These are phyloP conservation scores for Mortierella alpina DNA, from an alignment of 192 early-diverging fungal genomes.

Conservation along the genomic window DNA sequence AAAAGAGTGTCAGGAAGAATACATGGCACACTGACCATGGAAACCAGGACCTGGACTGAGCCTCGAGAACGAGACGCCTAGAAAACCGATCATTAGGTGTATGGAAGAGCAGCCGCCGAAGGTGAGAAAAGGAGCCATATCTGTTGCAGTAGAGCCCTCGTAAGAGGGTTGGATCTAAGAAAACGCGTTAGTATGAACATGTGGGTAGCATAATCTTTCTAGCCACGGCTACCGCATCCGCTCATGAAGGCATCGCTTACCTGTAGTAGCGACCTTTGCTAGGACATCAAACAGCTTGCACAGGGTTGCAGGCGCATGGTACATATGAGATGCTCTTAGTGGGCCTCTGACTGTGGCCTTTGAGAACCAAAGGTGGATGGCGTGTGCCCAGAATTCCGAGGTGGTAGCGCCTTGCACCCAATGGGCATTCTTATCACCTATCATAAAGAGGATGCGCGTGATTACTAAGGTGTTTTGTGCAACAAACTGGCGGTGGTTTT, in stretches of 20 bases:
- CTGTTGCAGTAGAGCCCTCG: neutral
- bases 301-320: neutral
- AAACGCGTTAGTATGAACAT: neutral
- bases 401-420: too few relatives aligned
- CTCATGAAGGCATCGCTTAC: neutral
- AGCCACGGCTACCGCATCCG: too few relatives aligned
- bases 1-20: constrained; percentile 12
- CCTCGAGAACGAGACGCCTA: neutral
- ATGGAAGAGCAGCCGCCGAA: neutral
- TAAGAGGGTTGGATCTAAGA: constrained; percentile 4
- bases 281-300: neutral
- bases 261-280: neutral
- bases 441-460: too few relatives aligned
- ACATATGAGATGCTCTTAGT: neutral
- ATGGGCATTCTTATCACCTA: too few relatives aligned
- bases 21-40: constrained; percentile 20
- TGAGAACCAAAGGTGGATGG: too few relatives aligned
- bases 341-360: too few relatives aligned
- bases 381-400: too few relatives aligned
- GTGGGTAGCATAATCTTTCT: neutral
- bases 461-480: too few relatives aligned
- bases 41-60: neutral
- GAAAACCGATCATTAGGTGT: neutral
- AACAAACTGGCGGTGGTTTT: too few relatives aligned
- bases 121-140: constrained; percentile 3